These are phyloP conservation scores for Paraconiothyrium sp. DNA, from an alignment of 2,329 filamentous ascomycete species.

Conservation along the genomic window DNA sequence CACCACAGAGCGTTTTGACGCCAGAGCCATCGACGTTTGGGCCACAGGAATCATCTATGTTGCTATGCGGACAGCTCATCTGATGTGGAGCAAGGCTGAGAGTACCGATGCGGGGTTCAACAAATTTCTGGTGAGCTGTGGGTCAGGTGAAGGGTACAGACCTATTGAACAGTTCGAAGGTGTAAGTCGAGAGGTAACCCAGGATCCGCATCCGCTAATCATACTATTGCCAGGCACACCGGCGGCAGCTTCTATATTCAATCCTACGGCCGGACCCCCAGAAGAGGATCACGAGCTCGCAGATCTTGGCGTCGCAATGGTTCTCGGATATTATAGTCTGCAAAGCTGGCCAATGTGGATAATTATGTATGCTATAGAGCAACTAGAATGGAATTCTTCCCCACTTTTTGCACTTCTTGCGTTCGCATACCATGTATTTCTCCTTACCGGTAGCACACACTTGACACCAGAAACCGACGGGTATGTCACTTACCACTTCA, in stretches of 20 bases:
- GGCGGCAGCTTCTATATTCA: constrained; percentile 98
- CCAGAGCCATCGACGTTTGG: constrained; percentile 97
- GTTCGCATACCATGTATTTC: background rate
- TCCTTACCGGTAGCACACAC: background rate
- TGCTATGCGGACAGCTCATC: constrained; percentile 96
- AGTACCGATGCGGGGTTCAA: constrained; percentile 98
- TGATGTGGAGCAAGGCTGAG: constrained; percentile 94
- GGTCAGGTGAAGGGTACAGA: constrained; percentile 93
- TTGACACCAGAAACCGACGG: background rate
- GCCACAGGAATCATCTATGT: constrained; percentile 99
- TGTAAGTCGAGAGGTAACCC: constrained; percentile 67
- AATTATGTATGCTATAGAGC: constrained; percentile 59
- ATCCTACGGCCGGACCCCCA: constrained; percentile 94
- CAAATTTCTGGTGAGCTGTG: constrained; percentile 88
- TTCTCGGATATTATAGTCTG: constrained; percentile 96
- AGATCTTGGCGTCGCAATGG: constrained; percentile 98
- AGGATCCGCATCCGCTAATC: background rate
- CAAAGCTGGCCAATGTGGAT: constrained; percentile 93
- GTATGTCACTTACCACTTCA: background rate
- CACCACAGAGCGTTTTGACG: constrained; percentile 93
- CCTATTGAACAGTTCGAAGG: constrained; percentile 95
- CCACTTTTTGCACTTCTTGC: background rate
- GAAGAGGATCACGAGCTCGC: constrained; percentile 91
- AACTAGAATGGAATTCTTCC: background rate
- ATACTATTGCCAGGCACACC: constrained; percentile 76